phyloP scores from a whole-genome alignment of 768 basidiomycete species.

The Lactifluus subvellereus region DNA sequence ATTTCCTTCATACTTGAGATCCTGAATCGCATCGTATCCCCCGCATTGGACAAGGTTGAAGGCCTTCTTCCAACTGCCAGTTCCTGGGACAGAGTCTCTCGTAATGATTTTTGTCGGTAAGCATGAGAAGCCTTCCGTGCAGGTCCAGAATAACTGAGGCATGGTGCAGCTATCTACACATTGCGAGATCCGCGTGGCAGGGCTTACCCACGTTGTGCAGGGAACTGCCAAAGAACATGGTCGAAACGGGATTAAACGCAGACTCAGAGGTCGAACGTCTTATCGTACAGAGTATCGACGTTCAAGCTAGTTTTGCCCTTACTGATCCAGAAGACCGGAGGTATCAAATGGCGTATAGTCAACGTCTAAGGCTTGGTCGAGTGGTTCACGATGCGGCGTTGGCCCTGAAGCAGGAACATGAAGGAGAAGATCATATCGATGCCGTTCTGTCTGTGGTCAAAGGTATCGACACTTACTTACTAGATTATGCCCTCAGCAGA shows the following conservation, averaged over 20 bases:
- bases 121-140: constrained; percentile 20
- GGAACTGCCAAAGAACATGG: constrained; percentile 50
- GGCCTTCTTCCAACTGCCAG: constrained; percentile 47
- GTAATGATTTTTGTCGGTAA: constrained; percentile 83
- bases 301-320: constrained; percentile 70
- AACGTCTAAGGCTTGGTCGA: constrained; percentile 61
- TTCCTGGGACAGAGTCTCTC: constrained; percentile 58
- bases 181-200: constrained; percentile 68
- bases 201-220: constrained; percentile 69
- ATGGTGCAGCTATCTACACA: constrained; percentile 53
- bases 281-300: constrained; percentile 56
- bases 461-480: constrained; percentile 68
- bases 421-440: constrained; percentile 81
- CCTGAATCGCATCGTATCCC: constrained; percentile 59
- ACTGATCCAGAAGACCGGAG: constrained; percentile 67
- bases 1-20: constrained; percentile 77
- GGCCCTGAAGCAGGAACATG: constrained; percentile 52
- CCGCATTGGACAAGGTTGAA: constrained; percentile 64
- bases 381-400: constrained; percentile 63
- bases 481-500: constrained; percentile 62
- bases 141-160: constrained; percentile 9
- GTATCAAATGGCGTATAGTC: constrained; percentile 55
- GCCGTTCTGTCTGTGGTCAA: constrained; percentile 68
- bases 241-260: constrained; percentile 50
- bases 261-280: constrained; percentile 67